phyloP scores from a whole-genome alignment of 495 filamentous ascomycete species.

The Tuber melanosporum region DNA sequence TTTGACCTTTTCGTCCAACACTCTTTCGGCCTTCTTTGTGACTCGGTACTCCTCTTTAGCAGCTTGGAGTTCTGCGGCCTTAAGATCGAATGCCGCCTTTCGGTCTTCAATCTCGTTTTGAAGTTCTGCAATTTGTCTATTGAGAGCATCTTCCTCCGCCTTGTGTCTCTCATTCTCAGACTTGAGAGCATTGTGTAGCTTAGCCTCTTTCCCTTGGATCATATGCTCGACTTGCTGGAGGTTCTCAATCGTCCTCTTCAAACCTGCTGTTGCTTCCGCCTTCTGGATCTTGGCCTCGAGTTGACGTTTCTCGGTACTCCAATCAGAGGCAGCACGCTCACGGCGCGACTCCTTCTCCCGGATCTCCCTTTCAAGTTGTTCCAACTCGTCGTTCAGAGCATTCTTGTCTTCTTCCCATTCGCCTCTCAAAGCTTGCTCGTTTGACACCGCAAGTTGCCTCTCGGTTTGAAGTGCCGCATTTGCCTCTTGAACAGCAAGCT shows the following conservation, averaged over 20 bases:
- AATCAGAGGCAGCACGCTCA: conserved; percentile 63
- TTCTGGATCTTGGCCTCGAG: conserved; percentile 60
- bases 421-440: conserved; percentile 29
- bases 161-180: conserved; percentile 55
- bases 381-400: conserved; percentile 59
- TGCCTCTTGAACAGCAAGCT: conserved; percentile 46
- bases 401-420: conserved; percentile 62
- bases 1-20: conserved; percentile 60
- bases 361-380: conserved; percentile 63
- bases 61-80: conserved; percentile 54
- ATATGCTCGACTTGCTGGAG: conserved; percentile 57
- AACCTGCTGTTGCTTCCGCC: conserved; percentile 64
- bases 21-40: conserved; percentile 57
- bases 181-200: conserved; percentile 50
- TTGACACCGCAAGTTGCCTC: conserved; percentile 26
- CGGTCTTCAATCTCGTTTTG: conserved; percentile 53
- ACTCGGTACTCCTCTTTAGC: conserved; percentile 63
- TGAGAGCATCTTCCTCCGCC: conserved; percentile 52
- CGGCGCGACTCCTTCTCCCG: conserved; percentile 66
- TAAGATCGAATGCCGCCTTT: conserved; percentile 50
- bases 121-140: conserved; percentile 54
- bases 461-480: conserved; percentile 44
- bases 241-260: conserved; percentile 65
- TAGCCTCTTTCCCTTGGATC: conserved; percentile 52
- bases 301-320: conserved; percentile 59